Evolutionary conservation across 345 rosid genomes (phyloP).

Genomic region (Laguncularia racemosa): DNA sequence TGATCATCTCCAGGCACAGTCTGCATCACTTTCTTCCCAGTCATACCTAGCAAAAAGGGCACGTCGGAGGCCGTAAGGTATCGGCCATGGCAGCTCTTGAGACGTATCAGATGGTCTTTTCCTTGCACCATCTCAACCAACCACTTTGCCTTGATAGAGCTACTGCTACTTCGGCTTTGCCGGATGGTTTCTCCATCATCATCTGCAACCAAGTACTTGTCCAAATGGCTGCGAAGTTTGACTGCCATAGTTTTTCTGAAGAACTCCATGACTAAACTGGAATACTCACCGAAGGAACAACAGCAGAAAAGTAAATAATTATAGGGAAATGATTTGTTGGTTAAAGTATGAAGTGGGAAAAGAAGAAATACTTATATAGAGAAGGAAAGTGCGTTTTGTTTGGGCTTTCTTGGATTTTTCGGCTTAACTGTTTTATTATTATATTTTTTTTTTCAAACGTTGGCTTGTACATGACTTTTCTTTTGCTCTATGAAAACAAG

Average conservation of each 20-base stretch:
- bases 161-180: conserved; percentile 6
- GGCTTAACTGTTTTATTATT: too few species aligned
- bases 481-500: too few species aligned
- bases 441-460: too few species aligned
- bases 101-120: conserved; percentile 12
- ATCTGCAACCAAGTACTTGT: conserved; percentile 27
- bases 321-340: too few species aligned
- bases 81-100: conserved; percentile 25
- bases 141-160: conserved; percentile 19
- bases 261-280: conserved; percentile 19
- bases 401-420: too few species aligned
- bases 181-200: conserved; percentile 19
- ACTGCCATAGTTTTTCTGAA: conserved; percentile 19
- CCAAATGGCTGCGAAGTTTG: conserved; percentile 31
- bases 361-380: too few species aligned
- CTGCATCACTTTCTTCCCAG: conserved; percentile 33
- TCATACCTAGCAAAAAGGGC: conserved; percentile 30
- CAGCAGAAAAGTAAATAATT: neutral
- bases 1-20: conserved; percentile 3
- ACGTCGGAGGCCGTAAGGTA: conserved; percentile 37
- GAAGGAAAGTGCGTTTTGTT: too few species aligned
- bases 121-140: conserved; percentile 15
- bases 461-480: too few species aligned
- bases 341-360: too few species aligned
- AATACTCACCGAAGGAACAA: neutral